Base-by-base conservation (phyloP, 2,329 filamentous ascomycete genomes). In the Claviceps sorghi region DNA sequence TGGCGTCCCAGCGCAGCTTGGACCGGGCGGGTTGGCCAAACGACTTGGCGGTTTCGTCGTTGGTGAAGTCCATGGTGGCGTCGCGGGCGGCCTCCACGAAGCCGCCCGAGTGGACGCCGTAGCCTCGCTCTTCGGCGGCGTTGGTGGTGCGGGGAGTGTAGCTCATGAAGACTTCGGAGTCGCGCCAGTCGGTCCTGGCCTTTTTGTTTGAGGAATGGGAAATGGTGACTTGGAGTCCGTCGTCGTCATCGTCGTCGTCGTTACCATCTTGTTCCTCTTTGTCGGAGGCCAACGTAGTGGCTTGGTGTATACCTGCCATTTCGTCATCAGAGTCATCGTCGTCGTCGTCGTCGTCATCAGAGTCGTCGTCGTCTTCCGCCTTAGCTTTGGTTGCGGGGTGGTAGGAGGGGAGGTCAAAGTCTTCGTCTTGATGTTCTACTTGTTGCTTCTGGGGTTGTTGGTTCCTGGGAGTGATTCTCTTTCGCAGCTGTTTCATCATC, bases 1-100 rank as follows among this genome's bases (percentile, higher is more conserved):
- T 95, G 73, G 94, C 91, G 72, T 98, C 93, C 93, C 93, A 98
- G 58, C 93, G 84, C 82, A 95, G 84, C 58, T 82, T 79, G 48
- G 82, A 70, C 60, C 83, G 84, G 47, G 83, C 79, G 2, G 88
- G 81, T 60, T 87, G 82, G 56, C 82, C 89, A 65, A 96, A 94
- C 1, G 80, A 77, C 64, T 87, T 86, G 60, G 80, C 80, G 11
- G 79, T 79, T 59, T 97, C 93, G 68, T 98, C 93, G 64, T 89
- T 89, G 55, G 80, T 84, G 13, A 98, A 81, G 67, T 97, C 93
- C 88, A 98, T 95, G 41, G 88, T 86, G 2, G 83, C 88, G 58
- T 81, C 80, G 59, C 88, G 80, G n/a, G 94, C 91, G 7, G 87
- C 88, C 62, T 89, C 83, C 47, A 94, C 78, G 70, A 98, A 98